Evolutionary conservation across 345 rosid genomes (phyloP).

Genomic region (Passiflora organensis): DNA sequence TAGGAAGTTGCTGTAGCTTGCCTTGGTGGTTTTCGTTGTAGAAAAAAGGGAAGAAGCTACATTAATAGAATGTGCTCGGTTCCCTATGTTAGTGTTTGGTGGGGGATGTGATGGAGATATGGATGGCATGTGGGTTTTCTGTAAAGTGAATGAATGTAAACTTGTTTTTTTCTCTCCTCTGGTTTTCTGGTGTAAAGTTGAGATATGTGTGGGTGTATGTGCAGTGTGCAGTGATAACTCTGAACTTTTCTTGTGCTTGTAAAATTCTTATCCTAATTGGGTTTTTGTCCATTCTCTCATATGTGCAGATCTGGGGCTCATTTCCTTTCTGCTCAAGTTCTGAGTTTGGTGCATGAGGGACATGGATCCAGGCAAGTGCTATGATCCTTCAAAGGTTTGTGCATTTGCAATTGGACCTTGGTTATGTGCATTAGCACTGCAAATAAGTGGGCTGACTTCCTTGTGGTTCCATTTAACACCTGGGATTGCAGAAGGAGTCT

Average conservation of each 20-base stretch:
- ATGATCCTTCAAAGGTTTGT: slow-evolving; percentile 75
- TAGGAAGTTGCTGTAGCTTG: slow-evolving; percentile 1
- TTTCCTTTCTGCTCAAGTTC: slow-evolving; percentile 8
- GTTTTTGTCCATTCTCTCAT: slow-evolving; percentile 1
- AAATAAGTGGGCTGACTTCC: slow-evolving; percentile 1
- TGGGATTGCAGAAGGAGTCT: slow-evolving; percentile 57
- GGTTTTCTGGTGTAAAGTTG: slow-evolving; percentile 23
- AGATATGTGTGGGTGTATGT: slow-evolving; percentile 25
- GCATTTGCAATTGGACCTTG: slow-evolving; percentile 11
- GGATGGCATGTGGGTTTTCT: slow-evolving; percentile 44
- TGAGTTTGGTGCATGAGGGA: slow-evolving; percentile 18
- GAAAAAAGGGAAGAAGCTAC: slow-evolving; percentile 2
- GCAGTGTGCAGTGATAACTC: slow-evolving; percentile 18
- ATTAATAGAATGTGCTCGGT: slow-evolving; percentile 5
- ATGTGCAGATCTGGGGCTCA: slow-evolving; percentile 32
- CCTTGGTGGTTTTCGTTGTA: neutral
- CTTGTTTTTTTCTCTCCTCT: slow-evolving; percentile 28
- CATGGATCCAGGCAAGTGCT: slow-evolving; percentile 70
- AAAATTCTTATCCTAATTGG: neutral
- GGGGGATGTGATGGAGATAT: slow-evolving; percentile 36
- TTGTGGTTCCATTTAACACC: neutral
- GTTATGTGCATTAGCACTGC: neutral
- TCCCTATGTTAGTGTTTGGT: slow-evolving; percentile 36
- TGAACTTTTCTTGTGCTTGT: neutral
- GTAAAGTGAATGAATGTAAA: slow-evolving; percentile 36